Evolutionary conservation across 2,329 filamentous ascomycete genomes (phyloP).

Genomic region (Lasiodiplodia gonubiensis): DNA sequence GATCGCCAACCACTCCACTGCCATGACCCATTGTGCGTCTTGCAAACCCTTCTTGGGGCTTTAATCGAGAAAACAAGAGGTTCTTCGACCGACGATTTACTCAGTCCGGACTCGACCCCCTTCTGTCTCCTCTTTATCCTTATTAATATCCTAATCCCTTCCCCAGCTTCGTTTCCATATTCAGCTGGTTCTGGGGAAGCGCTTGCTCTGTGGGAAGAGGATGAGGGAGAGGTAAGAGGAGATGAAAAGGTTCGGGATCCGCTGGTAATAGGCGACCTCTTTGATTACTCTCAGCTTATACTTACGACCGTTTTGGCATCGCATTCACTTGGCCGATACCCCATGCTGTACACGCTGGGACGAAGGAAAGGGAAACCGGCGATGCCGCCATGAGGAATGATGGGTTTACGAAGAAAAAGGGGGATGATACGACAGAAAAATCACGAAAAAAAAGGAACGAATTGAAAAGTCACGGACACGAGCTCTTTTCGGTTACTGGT

Average conservation of each 20-base stretch:
- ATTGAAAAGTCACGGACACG: slow-evolving; percentile 22
- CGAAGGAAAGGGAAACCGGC: slow-evolving; percentile 3
- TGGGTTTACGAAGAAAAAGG: slow-evolving; percentile 1
- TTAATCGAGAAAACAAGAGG: slow-evolving; percentile 19
- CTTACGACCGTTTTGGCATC: slow-evolving; percentile 8
- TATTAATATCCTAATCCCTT: slow-evolving; percentile 15
- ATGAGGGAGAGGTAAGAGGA: not conserved
- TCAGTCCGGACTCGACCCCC: not conserved
- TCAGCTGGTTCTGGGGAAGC: slow-evolving; percentile 26
- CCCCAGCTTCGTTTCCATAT: slow-evolving; percentile 22
- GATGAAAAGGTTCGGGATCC: not conserved
- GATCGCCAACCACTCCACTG: slow-evolving; percentile 8
- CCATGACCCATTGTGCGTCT: slow-evolving; percentile 21
- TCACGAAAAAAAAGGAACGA: not conserved
- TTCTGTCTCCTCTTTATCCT: not conserved
- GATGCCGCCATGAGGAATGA: slow-evolving; percentile 16
- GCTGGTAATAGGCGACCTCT: slow-evolving; percentile 24
- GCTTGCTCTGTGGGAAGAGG: slow-evolving; percentile 7
- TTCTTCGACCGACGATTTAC: slow-evolving; percentile 22
- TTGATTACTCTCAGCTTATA: not conserved
- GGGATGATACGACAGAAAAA: not conserved
- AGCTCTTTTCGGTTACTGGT: slow-evolving; percentile 7
- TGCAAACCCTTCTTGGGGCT: not conserved
- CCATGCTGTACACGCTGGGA: slow-evolving; percentile 19
- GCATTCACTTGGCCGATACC: not conserved